phyloP scores from a whole-genome alignment of 1,284 basidiomycete genomes.

The Cryptococcus wingfieldii region DNA sequence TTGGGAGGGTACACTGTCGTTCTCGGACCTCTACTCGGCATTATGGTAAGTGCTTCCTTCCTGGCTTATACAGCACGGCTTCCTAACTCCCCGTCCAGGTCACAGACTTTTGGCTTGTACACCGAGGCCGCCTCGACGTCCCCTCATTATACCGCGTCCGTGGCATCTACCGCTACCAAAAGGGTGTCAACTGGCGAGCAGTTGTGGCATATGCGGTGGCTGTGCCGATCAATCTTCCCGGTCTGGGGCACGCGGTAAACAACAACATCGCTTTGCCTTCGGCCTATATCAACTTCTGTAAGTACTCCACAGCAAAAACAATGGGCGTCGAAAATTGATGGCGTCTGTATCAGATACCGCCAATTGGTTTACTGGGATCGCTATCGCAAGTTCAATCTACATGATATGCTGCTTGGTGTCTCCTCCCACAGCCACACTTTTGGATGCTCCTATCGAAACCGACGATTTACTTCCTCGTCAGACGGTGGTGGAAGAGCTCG shows the following conservation, averaged over 20 bases:
- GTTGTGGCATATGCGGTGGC: constrained; percentile 29
- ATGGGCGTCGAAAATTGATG: not conserved
- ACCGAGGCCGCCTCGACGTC: not conserved
- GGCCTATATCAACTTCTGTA: not conserved
- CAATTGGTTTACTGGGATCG: not conserved
- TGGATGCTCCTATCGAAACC: not conserved
- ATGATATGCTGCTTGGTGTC: not conserved
- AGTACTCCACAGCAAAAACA: not conserved
- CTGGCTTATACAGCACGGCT: not conserved
- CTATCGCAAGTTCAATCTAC: not conserved
- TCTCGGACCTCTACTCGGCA: not conserved
- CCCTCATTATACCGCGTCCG: not conserved
- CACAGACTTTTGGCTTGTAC: not conserved
- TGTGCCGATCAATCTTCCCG: not conserved
- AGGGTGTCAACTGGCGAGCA: constrained; percentile 47
- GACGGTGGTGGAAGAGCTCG: too few species aligned
- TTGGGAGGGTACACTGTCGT: not conserved
- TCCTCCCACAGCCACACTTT: not conserved
- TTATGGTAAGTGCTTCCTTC: not conserved
- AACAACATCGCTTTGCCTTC: not conserved
- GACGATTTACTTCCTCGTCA: not conserved
- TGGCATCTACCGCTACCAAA: constrained; percentile 29
- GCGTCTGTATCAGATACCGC: not conserved
- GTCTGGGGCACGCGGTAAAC: not conserved
- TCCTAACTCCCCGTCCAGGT: not conserved